Conservation (phyloP, 768 basidiomycete species). For the Neoboletus magnificus region DNA sequence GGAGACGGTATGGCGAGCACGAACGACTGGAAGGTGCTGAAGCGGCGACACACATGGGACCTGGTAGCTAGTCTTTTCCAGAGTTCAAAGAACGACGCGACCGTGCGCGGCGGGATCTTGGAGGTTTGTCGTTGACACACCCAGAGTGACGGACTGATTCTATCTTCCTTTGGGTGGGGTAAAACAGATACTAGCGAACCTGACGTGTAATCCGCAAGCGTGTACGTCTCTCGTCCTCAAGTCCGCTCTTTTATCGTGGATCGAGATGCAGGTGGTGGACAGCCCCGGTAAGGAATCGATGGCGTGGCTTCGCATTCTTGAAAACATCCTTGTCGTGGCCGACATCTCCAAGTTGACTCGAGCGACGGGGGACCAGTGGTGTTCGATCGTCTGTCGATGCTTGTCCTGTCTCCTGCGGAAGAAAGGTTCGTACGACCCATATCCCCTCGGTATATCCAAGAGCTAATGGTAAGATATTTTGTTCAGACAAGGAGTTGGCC, state of each 20-base stretch:
- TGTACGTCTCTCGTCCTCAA: constrained; percentile 68
- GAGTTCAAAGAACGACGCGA: constrained; percentile 50
- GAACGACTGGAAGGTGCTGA: constrained; percentile 79
- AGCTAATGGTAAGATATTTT: background rate
- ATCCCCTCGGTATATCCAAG: background rate
- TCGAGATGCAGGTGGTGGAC: constrained; percentile 62
- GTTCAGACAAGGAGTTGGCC: constrained; percentile 16
- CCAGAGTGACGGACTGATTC: too few relatives aligned
- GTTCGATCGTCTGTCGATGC: constrained; percentile 51
- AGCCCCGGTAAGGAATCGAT: constrained; percentile 38
- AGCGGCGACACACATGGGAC: constrained; percentile 85
- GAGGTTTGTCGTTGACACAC: constrained; percentile 44
- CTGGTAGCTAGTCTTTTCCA: constrained; percentile 80
- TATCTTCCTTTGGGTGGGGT: too few relatives aligned
- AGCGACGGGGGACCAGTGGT: constrained; percentile 60
- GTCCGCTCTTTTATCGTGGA: constrained; percentile 75
- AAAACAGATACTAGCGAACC: constrained; percentile 64
- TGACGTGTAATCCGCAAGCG: constrained; percentile 69
- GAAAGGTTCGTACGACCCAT: constrained; percentile 7
- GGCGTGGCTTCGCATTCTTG: constrained; percentile 64
- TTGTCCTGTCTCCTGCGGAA: constrained; percentile 26
- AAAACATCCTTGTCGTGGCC: constrained; percentile 55
- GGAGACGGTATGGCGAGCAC: constrained; percentile 73
- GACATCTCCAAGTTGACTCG: constrained; percentile 51
- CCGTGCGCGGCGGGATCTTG: constrained; percentile 56